These are phyloP conservation scores for Pestalotiopsis sp. DNA, from an alignment of 2,329 filamentous ascomycete genomes.

Conservation along the genomic window DNA sequence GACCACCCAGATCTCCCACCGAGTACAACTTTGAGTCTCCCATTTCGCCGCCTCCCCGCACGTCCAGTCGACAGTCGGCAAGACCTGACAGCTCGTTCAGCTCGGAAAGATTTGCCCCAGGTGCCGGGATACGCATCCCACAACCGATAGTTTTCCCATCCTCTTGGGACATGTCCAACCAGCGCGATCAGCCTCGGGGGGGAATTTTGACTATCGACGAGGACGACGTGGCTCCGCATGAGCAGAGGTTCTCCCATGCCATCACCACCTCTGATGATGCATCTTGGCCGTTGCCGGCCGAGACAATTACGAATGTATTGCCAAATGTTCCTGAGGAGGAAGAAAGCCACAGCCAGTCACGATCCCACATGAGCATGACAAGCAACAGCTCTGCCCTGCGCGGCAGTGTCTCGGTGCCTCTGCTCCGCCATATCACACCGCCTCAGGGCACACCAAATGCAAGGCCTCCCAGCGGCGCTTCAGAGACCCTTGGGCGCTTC, in stretches of 20 bases:
- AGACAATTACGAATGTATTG: slow-evolving; percentile 40
- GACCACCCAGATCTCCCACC: slow-evolving; percentile 51
- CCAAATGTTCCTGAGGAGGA: slow-evolving; percentile 67
- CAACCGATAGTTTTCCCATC: slow-evolving; percentile 17
- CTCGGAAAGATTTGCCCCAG: slow-evolving; percentile 7
- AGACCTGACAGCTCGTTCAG: slow-evolving; percentile 18
- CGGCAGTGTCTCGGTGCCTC: slow-evolving; percentile 57
- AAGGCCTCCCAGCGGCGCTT: slow-evolving; percentile 48
- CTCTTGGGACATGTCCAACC: slow-evolving; percentile 22
- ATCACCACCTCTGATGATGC: slow-evolving; percentile 44
- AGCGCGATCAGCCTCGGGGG: slow-evolving; percentile 24
- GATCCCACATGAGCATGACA: slow-evolving; percentile 44
- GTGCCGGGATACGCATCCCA: slow-evolving; percentile 8
- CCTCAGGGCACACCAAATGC: slow-evolving; percentile 28
- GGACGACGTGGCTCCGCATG: background rate
- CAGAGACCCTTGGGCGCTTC: slow-evolving; percentile 52
- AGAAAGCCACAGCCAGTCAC: slow-evolving; percentile 43
- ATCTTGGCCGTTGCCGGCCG: slow-evolving; percentile 46
- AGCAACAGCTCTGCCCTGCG: slow-evolving; percentile 55
- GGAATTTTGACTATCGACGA: background rate
- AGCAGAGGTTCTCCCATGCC: slow-evolving; percentile 36
- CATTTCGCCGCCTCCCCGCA: slow-evolving; percentile 49
- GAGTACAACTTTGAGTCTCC: slow-evolving; percentile 39
- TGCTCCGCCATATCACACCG: slow-evolving; percentile 47
- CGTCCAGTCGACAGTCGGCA: slow-evolving; percentile 55